Evolutionary conservation across 768 basidiomycete species (phyloP).

Genomic region (Lentinula edodes): DNA sequence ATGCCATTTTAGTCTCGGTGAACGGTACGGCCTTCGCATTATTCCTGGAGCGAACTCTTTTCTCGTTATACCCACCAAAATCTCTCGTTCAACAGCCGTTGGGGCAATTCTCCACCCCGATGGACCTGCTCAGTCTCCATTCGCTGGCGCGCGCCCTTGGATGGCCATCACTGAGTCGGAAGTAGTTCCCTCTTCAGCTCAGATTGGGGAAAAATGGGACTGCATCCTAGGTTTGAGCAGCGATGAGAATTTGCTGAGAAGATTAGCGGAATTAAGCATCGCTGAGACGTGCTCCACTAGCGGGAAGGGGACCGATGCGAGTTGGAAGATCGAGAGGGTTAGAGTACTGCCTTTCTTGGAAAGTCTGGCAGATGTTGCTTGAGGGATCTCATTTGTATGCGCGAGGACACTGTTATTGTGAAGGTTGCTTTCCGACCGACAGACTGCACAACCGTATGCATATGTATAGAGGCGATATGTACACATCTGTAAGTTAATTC

Average conservation of each 20-base stretch:
- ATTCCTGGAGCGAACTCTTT: conserved; percentile 77
- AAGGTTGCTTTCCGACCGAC: no score
- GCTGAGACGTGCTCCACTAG: conserved; percentile 71
- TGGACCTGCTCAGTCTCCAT: conserved; percentile 35
- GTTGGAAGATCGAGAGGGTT: conserved; percentile 50
- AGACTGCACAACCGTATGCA: no score
- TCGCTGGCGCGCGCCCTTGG: conserved; percentile 34
- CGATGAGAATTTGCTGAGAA: conserved; percentile 73
- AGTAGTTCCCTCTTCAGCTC: background rate
- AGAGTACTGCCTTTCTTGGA: conserved; percentile 20
- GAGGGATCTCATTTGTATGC: background rate
- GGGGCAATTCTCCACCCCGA: conserved; percentile 73
- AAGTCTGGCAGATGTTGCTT: background rate
- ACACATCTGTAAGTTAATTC: no score
- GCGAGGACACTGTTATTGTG: no score
- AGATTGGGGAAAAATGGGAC: conserved; percentile 34
- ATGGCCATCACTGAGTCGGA: conserved; percentile 11
- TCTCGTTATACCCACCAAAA: conserved; percentile 78
- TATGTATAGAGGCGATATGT: no score
- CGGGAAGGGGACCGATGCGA: conserved; percentile 72
- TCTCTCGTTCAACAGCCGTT: conserved; percentile 79
- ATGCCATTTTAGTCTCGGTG: conserved; percentile 51
- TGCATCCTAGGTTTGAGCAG: conserved; percentile 63
- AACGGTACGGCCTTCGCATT: conserved; percentile 77
- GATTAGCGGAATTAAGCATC: conserved; percentile 69